phyloP scores from a whole-genome alignment of 768 basidiomycete species.

The Leccinum uliginosum region DNA sequence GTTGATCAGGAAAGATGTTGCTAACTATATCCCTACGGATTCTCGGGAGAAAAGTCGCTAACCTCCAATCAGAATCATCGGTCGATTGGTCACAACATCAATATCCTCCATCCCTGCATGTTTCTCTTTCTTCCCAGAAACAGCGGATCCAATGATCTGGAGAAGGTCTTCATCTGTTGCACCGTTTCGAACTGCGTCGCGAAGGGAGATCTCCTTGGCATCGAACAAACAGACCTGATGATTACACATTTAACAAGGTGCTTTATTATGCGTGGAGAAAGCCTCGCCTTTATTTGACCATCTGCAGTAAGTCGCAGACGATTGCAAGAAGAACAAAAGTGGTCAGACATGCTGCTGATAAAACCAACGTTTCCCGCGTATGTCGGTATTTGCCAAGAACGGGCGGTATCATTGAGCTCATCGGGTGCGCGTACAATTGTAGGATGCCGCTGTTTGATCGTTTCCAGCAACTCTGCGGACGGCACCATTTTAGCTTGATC shows the following conservation, averaged over 20 bases:
- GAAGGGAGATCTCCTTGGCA: conserved; percentile 75
- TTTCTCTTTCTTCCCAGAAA: conserved; percentile 69
- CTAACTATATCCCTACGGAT: conserved; percentile 16
- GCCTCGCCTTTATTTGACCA: conserved; percentile 76
- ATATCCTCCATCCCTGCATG: conserved; percentile 84
- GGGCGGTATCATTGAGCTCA: conserved; percentile 74
- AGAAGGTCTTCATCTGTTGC: conserved; percentile 62
- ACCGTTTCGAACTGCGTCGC: conserved; percentile 66
- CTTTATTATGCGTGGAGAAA: background rate
- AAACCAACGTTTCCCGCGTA: conserved; percentile 74
- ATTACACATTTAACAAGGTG: background rate
- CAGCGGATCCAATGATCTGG: conserved; percentile 56
- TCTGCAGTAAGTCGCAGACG: conserved; percentile 84
- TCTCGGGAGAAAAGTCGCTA: conserved; percentile 47
- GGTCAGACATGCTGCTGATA: conserved; percentile 92
- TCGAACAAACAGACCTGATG: conserved; percentile 83
- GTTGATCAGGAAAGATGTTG: conserved; percentile 19
- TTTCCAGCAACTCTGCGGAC: conserved; percentile 57
- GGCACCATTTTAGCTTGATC: conserved; percentile 77
- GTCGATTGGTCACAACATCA: conserved; percentile 70
- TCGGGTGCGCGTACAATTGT: conserved; percentile 54
- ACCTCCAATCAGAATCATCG: conserved; percentile 95
- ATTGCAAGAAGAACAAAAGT: conserved; percentile 85
- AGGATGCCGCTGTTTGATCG: conserved; percentile 47
- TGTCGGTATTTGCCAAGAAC: conserved; percentile 72